Evolutionary conservation across 495 filamentous ascomycete species (phyloP), one percentile per base, ranked within the genome.

Genomic region (Aspergillus indologenus): DNA sequence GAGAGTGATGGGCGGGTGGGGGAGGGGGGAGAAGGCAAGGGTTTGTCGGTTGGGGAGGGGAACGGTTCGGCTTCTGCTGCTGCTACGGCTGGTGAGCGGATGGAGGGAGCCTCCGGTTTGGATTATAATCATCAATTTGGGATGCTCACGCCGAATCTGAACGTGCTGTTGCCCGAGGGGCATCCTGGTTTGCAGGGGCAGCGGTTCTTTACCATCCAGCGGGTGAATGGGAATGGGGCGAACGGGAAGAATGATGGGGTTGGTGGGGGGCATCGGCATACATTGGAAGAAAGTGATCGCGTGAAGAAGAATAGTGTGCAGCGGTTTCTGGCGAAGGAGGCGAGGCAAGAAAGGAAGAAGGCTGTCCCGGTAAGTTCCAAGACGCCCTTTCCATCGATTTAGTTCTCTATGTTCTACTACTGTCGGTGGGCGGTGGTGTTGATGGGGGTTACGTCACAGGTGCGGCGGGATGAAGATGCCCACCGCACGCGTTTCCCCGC

Each of bases 221-320:
- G 90, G 29, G 87, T 92, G 15, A 90, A 91, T 77, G 86, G 88
- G 0, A 90, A 87, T 78, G 87, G 86, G 9, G 84, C 79, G 2
- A 90, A 88, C 68, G 88, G 88, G 21, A 90, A 88, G 65, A 83
- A 82, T 48, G 83, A 87, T 62, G 86, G 85, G 6, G 81, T 88
- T 40, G 72, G 79, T 45, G 86, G 76, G 66, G 83, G 73, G 1
- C 91, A 96, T 72, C 86, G 86, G 57, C 91, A 96, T 72, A 83
- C 82, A 0, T 72, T 96, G 24, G 84, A 85, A 54, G 89, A 90
- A 61, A 92, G 89, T 61, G 91, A 96, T 69, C 83, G 85, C 49
- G 87, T 94, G 23, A 95, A 95, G 75, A 92, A 90, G 74, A 91
- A 89, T 61, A 91, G 85, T 65, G 85, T 93, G 4, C 80, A 87